Base-by-base conservation (phyloP, 768 basidiomycete genomes). In the Mycena olivaceomarginata region DNA sequence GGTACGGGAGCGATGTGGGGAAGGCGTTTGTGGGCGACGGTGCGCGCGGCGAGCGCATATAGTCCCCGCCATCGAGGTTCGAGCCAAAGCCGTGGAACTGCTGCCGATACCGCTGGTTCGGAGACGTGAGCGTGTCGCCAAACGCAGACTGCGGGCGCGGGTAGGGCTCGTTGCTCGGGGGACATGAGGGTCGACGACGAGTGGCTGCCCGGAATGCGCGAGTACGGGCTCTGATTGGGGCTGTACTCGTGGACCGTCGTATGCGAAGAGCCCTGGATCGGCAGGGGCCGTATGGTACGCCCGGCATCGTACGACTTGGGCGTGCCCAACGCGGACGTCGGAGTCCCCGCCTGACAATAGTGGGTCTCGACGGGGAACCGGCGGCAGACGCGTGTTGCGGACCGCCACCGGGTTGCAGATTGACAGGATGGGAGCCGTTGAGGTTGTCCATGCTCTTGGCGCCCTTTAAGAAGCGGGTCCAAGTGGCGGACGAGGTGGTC, bases 381-480 rank as follows among this genome's bases (percentile, higher is more conserved):
- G 20, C 82, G 84, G 16, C 80, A 80, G 22, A 85, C 83, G 41
- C 56, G 48, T 37, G 51, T 51, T 12, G 51, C 87, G 85, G 85
- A 20, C 68, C 79, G 22, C 72, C 82, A 60, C 85, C 87, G 67
- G 88, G 84, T 79, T 84, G 84, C 25, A 88, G 77, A 53, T 74
- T 86, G 12, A 82, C 56, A 8, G 87, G 86, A 74, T 87, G 86
- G 59, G 80, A 79, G 51, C 60, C 77, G 20, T 88, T 86, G 62
- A 92, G 85, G 75, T 91, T 91, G 76, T 90, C 90, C 89, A 93
- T 91, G 79, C 92, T 94, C 84, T 92, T 93, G n/a, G 90, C 82
- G 78, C 82, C 84, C 75, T 86, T 87, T 62, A 83, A 74, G 63
- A 86, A 80, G 62, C 85, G 85, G 72, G 72, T 77, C 76, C 83